Conservation (phyloP, 2,329 filamentous ascomycete genomes). For the Gyromitra esculenta region DNA sequence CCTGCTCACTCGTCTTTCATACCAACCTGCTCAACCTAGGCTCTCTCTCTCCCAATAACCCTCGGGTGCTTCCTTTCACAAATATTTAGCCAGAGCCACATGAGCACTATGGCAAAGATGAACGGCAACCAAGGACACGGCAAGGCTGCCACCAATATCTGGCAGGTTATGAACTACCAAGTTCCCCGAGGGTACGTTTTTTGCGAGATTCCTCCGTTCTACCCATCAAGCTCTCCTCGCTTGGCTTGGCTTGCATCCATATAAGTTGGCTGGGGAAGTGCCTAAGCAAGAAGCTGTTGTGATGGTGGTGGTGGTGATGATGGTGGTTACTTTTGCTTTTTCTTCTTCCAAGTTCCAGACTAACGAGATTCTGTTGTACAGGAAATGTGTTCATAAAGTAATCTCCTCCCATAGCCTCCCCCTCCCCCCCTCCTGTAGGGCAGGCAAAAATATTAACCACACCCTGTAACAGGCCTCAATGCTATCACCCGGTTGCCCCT, state of each 20-base stretch:
- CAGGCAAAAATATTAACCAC: conserved; percentile 20
- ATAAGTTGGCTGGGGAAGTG: neutral
- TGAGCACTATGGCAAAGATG: conserved; percentile 49
- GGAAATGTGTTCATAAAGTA: conserved; percentile 53
- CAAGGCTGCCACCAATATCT: conserved; percentile 62
- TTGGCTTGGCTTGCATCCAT: neutral
- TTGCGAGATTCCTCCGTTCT: conserved; percentile 44
- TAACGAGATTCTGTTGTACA: conserved; percentile 8
- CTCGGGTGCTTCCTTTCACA: neutral
- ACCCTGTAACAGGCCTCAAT: conserved; percentile 36
- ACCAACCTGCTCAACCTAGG: neutral
- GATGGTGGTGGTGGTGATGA: neutral
- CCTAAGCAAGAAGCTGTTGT: neutral
- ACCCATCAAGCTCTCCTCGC: neutral
- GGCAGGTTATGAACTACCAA: conserved; percentile 65
- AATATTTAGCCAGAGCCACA: conserved; percentile 1
- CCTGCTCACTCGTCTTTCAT: conserved; percentile 4
- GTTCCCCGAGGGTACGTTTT: conserved; percentile 52
- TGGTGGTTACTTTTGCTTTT: conserved; percentile 18
- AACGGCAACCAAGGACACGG: conserved; percentile 40
- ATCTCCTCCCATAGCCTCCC: neutral
- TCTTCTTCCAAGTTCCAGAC: neutral
- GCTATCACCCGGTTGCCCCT: conserved; percentile 63
- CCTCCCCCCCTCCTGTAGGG: neutral
- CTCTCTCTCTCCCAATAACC: neutral